Base-by-base conservation (phyloP, 1,139 yeast species). In the Saccharomyces hybrid region DNA sequence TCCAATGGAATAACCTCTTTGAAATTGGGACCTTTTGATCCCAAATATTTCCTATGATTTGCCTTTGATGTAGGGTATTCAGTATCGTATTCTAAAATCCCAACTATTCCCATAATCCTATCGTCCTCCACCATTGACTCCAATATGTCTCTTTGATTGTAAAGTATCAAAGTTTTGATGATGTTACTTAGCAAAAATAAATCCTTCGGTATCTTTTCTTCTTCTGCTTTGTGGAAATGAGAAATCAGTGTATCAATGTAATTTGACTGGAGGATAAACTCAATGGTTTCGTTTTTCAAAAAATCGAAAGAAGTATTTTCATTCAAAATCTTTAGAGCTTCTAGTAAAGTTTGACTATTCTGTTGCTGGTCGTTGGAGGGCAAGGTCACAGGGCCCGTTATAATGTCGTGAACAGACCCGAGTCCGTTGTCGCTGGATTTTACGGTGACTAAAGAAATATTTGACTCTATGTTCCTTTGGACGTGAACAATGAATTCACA, bases 61-160 rank as follows among this genome's bases (percentile, higher is more conserved):
- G 96, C 89, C 69, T 88, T 90, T 59, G 78, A 76, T 25, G 76
- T 76, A 0, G 96, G 96, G 63, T 79, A 88, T 55, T 87, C 95
- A 0, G 95, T 87, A 66, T 91, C 97, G 69, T 91, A 93, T 68
- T 93, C 99, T 50, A 93, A 72, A n/a, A 89, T 85, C 0, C 96
- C 96, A 8, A 85, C 79, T 5, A 88, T 72, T 0, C 88, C 87
- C 61, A 78, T 64, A 38, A 88, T 77, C 54, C 79, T 75, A 3
- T 77, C 79, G 59, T 86, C 93, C 14, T 79, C 78, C 2, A 88
- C 72, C 53, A 91, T 76, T 48, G 78, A 74, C 56, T 89, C 96
- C 46, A 90, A 71, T 4, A 93, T 74, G 11, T 77, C 67, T 13
- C 82, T 74, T 61, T 91, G 96, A 64, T 87, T 88, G 69, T 85